Evolutionary conservation across 2,329 filamentous ascomycete genomes (phyloP), one percentile per base, ranked within the genome.

Genomic region (Trichoderma koningii): DNA sequence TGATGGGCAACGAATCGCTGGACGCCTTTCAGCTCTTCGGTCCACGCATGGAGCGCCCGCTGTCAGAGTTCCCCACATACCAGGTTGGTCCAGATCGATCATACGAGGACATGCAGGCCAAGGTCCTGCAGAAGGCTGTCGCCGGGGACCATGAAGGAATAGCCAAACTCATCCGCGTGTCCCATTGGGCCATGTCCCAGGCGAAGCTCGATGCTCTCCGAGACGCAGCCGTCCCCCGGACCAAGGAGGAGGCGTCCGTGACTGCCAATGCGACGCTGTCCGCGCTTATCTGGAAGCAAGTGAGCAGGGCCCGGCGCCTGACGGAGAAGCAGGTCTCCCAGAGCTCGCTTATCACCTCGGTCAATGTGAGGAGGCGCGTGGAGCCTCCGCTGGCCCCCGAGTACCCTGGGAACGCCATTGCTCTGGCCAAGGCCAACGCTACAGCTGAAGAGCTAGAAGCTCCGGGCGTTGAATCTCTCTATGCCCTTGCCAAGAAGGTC

Each of bases 281-380:
- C 34, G 64, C 64, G 59, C 64, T 66, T 63, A 66, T 66, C 50
- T 66, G 64, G 64, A 66, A 63, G 34, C 64, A 66, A 50, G 45
- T 66, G 19, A 66, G 30, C 30, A 63, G 53, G 45, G 64, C 64
- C n/a, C 57, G 64, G 19, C 61, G 51, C 19, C 64, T 66, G 28
- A 55, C 64, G 38, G 60, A 66, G 59, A 61, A 56, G 23, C 64
- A 64, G 45, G 53, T 66, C 42, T 44, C 64, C 23, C 51, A 51
- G 23, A 66, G 64, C 45, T 66, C 64, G 44, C 64, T 66, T 28
- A 52, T 66, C 6, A 66, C 50, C n/a, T 63, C 64, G 47, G 64
- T 66, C 51, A 63, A 66, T 26, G 51, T 57, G 34, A 55, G 64
- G 52, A 63, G 64, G 55, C 64, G 64, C 44, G 61, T 66, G 64